These are phyloP conservation scores for Kwoniella heveanensis DNA, from an alignment of 768 basidiomycete genomes.

Conservation along the genomic window DNA sequence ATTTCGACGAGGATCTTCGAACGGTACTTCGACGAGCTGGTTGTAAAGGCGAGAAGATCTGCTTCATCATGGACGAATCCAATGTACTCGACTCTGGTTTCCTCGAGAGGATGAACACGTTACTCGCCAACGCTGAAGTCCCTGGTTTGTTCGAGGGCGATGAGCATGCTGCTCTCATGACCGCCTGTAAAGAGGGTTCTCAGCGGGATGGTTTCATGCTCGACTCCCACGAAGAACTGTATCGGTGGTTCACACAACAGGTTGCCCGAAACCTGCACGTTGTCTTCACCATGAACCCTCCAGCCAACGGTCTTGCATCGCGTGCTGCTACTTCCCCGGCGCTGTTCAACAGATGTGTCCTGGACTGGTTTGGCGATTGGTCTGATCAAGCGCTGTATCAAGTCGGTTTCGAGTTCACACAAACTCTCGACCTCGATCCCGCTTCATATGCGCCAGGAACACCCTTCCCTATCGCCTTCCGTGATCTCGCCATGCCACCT, in stretches of 20 bases:
- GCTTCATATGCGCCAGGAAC: constrained; percentile 75
- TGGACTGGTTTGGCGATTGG: constrained; percentile 99
- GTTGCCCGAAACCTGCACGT: constrained; percentile 97
- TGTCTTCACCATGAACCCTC: constrained; percentile 99
- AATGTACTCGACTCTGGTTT: constrained; percentile 99
- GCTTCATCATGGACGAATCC: constrained; percentile 99
- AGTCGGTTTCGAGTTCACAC: constrained; percentile 95
- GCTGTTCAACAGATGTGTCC: constrained; percentile 90
- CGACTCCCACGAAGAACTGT: constrained; percentile 95
- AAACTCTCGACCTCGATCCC: constrained; percentile 86
- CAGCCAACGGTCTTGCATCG: constrained; percentile 90
- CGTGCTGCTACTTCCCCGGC: constrained; percentile 97
- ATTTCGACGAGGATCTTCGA: constrained; percentile 96
- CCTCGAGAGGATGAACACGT: constrained; percentile 99
- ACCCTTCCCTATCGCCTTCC: constrained; percentile 86
- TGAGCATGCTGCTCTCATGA: constrained; percentile 96
- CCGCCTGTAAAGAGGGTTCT: constrained; percentile 99
- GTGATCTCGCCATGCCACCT: constrained; percentile 80
- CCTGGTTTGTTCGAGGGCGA: constrained; percentile 99
- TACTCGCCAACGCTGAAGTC: constrained; percentile 99
- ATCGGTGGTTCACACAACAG: constrained; percentile 98
- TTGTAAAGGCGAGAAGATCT: constrained; percentile 98
- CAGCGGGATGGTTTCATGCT: constrained; percentile 97
- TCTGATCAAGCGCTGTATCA: constrained; percentile 98
- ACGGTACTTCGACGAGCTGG: constrained; percentile 92